phyloP scores from a whole-genome alignment of 2,329 filamentous ascomycete species.

The Fusarium sp. region DNA sequence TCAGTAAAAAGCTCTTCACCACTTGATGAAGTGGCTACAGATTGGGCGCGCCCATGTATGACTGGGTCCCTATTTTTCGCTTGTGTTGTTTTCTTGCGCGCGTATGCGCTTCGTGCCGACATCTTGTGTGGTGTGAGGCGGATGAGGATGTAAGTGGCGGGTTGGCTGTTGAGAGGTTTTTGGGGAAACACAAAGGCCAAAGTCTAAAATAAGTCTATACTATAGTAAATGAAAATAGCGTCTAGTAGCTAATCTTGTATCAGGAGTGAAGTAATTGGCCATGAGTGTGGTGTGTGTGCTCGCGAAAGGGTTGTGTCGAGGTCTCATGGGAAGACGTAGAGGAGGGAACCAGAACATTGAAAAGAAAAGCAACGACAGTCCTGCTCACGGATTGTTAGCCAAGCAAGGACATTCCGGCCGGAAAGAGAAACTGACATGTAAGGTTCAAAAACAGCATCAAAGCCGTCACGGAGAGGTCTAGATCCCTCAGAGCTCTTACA shows the following conservation, averaged over 20 bases:
- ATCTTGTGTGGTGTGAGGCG: constrained; percentile 46
- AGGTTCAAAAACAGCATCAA: background rate
- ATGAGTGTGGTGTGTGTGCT: background rate
- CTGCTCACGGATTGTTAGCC: background rate
- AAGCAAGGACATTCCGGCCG: background rate
- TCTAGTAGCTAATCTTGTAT: background rate
- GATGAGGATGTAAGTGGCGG: background rate
- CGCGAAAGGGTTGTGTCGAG: background rate
- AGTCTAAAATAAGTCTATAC: background rate
- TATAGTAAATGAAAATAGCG: no score
- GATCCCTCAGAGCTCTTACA: constrained; percentile 5
- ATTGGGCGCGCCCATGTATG: constrained; percentile 46
- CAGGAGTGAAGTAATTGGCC: background rate
- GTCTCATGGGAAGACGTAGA: background rate
- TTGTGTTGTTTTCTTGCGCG: constrained; percentile 67
- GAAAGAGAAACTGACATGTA: background rate
- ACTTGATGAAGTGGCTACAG: constrained; percentile 49
- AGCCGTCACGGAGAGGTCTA: background rate
- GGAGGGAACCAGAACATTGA: background rate
- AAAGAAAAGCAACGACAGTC: background rate
- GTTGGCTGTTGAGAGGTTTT: background rate
- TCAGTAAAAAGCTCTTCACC: constrained; percentile 53
- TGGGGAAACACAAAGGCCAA: background rate
- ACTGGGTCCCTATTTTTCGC: constrained; percentile 48
- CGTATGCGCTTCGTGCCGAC: constrained; percentile 67